Base-by-base conservation (phyloP, 2,329 filamentous ascomycete species). In the Aspergillus persii region DNA sequence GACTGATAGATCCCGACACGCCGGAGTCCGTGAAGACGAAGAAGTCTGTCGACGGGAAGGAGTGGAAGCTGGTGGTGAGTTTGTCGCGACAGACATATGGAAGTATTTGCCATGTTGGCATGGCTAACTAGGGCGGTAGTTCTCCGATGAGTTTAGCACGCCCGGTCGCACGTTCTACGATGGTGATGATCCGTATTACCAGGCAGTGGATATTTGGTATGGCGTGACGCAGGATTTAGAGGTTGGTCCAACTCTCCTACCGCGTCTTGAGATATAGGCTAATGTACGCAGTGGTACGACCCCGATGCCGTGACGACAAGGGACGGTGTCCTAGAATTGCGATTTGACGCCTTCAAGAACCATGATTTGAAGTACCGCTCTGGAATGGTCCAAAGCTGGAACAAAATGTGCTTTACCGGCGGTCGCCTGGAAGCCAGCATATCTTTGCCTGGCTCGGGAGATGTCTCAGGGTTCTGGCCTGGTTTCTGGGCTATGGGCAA, bases 401-500 rank as follows among this genome's bases (percentile, higher is more conserved):
- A 90, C 71, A 85, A 89, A 69, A 71, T 90, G 56, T 89, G 88
- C 73, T 90, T 90, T 77, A 89, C 88, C 61, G 87, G 87, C 33
- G 88, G 88, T 3, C 83, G 87, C 51, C 69, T 91, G 12, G 88
- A 91, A 75, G 87, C 87, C 23, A 88, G 86, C 68, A 85, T 90
- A 54, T 90, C 88, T 3, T 77, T 91, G 5, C 88, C 88, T 12
- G 88, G 88, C 15, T 76, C 80, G 50, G 88, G 88, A 50, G 86
- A 89, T 63, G 82, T 85, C 12, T 81, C 85, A 57, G 88, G 88
- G 58, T 88, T 90, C 74, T 91, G 88, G 88, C 88, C 88, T 47
- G 88, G 88, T 73, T 89, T 90, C 73, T 91, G 88, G 88, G 81
- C 87, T 0, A 89, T 91, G 86, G 88, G 88, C 4, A 91, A 91